These are phyloP conservation scores for Lolium multiflorum DNA, from an alignment of 176 grass and related monocot genomes.

Conservation along the genomic window DNA sequence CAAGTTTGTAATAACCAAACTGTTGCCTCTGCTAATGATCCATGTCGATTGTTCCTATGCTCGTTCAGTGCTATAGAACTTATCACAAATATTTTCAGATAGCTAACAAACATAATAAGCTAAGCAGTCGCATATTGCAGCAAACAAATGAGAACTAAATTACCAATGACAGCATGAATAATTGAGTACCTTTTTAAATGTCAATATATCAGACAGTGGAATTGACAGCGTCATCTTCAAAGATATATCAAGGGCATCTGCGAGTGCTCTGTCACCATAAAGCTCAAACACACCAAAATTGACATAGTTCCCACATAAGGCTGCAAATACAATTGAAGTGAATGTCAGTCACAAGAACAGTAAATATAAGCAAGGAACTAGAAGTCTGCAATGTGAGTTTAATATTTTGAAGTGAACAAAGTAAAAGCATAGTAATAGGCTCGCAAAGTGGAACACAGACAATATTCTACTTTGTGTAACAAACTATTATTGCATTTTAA, in stretches of 20 bases:
- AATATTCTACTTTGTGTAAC: neutral
- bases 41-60: neutral
- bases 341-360: conserved; percentile 35
- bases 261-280: conserved; percentile 95
- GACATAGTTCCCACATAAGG: conserved; percentile 96
- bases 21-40: conserved; percentile 29
- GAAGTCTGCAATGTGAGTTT: conserved; percentile 19
- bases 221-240: conserved; percentile 96
- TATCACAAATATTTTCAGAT: conserved; percentile 28
- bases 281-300: conserved; percentile 99
- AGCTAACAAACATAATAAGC: conserved; percentile 28
- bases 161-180: conserved; percentile 30
- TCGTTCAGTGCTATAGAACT: conserved; percentile 17
- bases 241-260: conserved; percentile 94
- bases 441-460: conserved; percentile 21
- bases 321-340: conserved; percentile 51
- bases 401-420: neutral
- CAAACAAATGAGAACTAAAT: conserved; percentile 40
- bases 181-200: conserved; percentile 84
- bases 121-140: neutral
- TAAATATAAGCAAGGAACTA: conserved; percentile 33
- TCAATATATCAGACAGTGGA: conserved; percentile 87
- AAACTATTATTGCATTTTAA: conserved; percentile 45
- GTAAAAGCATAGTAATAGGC: neutral
- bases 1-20: neutral